phyloP scores from a whole-genome alignment of 805 yeast species.

The Candida sithepensis region DNA sequence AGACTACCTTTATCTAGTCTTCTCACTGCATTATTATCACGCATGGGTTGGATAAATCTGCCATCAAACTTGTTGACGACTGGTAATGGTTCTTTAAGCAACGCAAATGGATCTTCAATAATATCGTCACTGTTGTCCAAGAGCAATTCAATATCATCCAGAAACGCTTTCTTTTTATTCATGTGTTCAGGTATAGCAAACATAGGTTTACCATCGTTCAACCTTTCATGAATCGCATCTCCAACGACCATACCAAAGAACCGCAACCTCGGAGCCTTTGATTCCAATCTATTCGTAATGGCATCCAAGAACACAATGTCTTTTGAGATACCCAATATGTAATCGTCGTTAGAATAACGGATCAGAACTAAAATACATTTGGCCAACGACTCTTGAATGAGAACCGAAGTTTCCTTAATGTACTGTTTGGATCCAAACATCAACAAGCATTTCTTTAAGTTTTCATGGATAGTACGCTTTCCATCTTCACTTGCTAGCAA shows the following conservation, averaged over 20 bases:
- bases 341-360: constrained; percentile 18
- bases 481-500: neutral
- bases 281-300: constrained; percentile 52
- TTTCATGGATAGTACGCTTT: neutral
- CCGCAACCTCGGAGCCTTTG: constrained; percentile 43
- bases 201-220: constrained; percentile 29
- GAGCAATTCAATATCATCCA: constrained; percentile 2
- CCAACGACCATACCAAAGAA: constrained; percentile 57
- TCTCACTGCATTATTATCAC: too few species aligned
- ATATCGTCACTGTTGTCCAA: neutral
- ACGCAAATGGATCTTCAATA: constrained; percentile 7
- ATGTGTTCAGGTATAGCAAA: constrained; percentile 27
- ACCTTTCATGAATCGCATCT: constrained; percentile 39
- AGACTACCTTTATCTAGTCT: too few species aligned
- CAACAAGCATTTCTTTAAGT: constrained; percentile 5
- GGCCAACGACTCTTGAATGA: constrained; percentile 46
- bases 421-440: constrained; percentile 24
- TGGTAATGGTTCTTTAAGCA: too few species aligned
- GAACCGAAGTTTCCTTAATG: constrained; percentile 32
- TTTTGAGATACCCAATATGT: constrained; percentile 31
- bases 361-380: constrained; percentile 40
- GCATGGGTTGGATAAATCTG: too few species aligned
- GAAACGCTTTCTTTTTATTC: constrained; percentile 15
- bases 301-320: constrained; percentile 42
- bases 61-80: too few species aligned